Evolutionary conservation across 129 eudicot species (phyloP).

Genomic region (Flaveria trinervia): DNA sequence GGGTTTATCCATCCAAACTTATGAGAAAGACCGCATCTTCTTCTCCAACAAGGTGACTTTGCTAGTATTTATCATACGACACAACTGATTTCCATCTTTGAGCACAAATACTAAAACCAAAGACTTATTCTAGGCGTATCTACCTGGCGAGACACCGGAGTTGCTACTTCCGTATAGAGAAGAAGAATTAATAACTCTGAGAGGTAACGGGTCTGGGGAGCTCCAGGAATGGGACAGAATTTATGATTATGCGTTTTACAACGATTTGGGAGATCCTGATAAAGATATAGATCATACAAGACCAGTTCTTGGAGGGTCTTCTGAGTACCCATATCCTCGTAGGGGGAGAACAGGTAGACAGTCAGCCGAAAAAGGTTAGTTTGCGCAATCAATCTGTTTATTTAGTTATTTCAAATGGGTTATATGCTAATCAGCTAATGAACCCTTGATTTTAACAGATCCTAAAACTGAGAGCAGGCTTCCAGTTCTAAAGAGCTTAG

Average conservation of each 20-base stretch:
- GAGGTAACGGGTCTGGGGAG: conserved; percentile 46
- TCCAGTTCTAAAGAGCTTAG: conserved; percentile 37
- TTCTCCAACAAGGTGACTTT: conserved; percentile 61
- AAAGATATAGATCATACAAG: conserved; percentile 23
- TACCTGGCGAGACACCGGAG: conserved; percentile 45
- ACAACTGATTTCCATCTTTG: background rate
- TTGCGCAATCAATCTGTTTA: background rate
- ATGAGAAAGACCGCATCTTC: conserved; percentile 56
- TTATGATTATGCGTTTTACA: conserved; percentile 55
- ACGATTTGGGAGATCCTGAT: conserved; percentile 60
- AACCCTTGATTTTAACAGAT: conserved; percentile 39
- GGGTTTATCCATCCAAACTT: conserved; percentile 63
- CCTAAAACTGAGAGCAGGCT: conserved; percentile 59
- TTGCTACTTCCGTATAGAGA: conserved; percentile 32
- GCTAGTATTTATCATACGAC: background rate
- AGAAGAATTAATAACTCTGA: conserved; percentile 23
- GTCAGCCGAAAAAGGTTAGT: conserved; percentile 45
- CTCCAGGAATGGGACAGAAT: conserved; percentile 48
- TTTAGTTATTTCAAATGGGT: background rate
- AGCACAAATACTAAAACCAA: background rate
- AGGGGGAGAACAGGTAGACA: conserved; percentile 68
- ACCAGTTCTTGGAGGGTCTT: conserved; percentile 54
- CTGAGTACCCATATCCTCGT: conserved; percentile 52
- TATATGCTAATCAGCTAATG: background rate
- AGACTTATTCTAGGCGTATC: conserved; percentile 30